Percentiles rank a stretch among this genome's conserved stretches.
These are phyloP conservation scores for Neurospora cerealis DNA, from an alignment of 495 filamentous ascomycete species.

Conservation along the genomic window DNA sequence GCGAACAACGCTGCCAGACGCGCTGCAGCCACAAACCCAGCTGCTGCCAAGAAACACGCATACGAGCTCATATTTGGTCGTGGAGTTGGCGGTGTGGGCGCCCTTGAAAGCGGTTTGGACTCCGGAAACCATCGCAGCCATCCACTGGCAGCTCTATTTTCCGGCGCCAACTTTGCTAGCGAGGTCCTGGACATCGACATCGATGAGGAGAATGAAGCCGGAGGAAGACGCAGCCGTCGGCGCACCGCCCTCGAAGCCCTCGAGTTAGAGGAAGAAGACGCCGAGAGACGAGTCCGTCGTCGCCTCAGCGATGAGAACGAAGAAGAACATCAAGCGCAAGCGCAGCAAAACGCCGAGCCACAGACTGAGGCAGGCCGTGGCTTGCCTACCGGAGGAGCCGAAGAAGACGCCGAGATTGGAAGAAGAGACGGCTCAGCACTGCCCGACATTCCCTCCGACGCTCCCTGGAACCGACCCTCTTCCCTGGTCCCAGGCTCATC, in stretches of 20 bases:
- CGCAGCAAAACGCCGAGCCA: neutral
- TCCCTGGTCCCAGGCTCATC: conserved; percentile 33
- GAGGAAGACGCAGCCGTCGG: conserved; percentile 7
- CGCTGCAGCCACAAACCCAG: conserved; percentile 1
- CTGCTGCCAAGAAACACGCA: conserved; percentile 35
- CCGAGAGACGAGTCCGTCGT: conserved; percentile 17
- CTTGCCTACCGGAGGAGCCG: neutral
- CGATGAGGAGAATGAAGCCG: conserved; percentile 9
- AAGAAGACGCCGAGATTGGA: conserved; percentile 27
- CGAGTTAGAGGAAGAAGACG: conserved; percentile 15
- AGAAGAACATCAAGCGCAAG: conserved; percentile 7
- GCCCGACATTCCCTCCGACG: conserved; percentile 30
- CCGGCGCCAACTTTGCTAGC: conserved; percentile 25
- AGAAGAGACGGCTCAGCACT: conserved; percentile 26
- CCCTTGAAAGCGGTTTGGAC: conserved; percentile 14
- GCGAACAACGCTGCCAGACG: conserved; percentile 23
- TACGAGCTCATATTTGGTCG: conserved; percentile 34
- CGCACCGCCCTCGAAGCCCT: conserved; percentile 14
- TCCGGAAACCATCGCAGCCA: conserved; percentile 8
- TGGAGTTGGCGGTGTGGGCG: conserved; percentile 30
- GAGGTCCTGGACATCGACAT: conserved; percentile 15
- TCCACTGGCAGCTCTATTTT: conserved; percentile 28
- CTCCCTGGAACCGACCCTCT: conserved; percentile 36
- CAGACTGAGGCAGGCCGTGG: neutral
- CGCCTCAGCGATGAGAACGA: conserved; percentile 19